Conservation (phyloP, 1,284 basidiomycete species). For the Ganoderma meredithae region DNA sequence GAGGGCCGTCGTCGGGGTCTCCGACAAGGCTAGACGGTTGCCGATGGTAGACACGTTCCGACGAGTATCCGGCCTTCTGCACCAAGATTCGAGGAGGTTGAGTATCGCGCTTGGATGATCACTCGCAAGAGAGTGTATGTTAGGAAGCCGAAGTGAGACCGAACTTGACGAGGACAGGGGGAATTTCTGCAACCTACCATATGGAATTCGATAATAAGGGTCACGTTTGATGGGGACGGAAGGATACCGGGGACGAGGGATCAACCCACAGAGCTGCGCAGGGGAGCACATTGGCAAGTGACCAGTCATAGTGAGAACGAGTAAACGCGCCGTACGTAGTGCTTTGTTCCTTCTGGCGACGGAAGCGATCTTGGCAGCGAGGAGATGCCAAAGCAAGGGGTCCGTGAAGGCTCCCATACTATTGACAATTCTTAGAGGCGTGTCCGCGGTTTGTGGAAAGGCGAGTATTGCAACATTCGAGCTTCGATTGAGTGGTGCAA, state of each 20-base stretch:
- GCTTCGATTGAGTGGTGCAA: background rate
- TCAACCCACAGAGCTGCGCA: conserved; percentile 12
- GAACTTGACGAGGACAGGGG: conserved; percentile 8
- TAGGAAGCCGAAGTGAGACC: conserved; percentile 24
- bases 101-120: conserved; percentile 6
- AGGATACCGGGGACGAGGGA: background rate
- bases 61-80: conserved; percentile 22
- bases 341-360: conserved; percentile 9
- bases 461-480: background rate
- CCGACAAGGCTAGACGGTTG: background rate
- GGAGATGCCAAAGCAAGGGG: conserved; percentile 16
- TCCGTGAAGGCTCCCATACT: background rate
- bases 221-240: conserved; percentile 3
- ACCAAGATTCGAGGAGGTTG: background rate
- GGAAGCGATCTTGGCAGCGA: conserved; percentile 21
- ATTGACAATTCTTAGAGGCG: background rate
- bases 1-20: background rate
- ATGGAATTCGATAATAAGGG: conserved; percentile 1
- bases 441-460: background rate
- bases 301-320: conserved; percentile 18
- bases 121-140: background rate
- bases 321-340: conserved; percentile 10
- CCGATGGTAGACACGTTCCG: conserved; percentile 18
- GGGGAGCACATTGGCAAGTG: conserved; percentile 21
- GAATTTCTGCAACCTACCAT: conserved; percentile 6